A percentile compares a stretch with the other conserved stretches of the same genome.
Conservation (phyloP, 139 green algal species). For the Spirogloea muscicola region DNA sequence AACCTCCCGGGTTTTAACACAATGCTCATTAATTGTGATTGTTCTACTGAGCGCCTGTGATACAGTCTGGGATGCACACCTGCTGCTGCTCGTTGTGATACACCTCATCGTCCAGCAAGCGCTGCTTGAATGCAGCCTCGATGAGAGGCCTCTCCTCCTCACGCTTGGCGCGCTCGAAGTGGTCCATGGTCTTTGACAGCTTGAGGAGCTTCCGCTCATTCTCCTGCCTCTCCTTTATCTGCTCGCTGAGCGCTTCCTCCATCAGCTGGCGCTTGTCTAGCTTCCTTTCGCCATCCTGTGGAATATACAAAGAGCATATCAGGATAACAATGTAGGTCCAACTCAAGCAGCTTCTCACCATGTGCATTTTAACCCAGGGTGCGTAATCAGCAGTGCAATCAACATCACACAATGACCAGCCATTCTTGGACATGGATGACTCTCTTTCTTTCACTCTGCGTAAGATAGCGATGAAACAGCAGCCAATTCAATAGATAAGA, state of each 20-base stretch:
- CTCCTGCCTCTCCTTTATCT: constrained; percentile 73
- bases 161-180: constrained; percentile 86
- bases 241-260: constrained; percentile 60
- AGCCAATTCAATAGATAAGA: too few species aligned
- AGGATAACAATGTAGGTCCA: too few species aligned
- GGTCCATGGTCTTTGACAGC: constrained; percentile 76
- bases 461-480: too few species aligned
- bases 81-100: constrained; percentile 52
- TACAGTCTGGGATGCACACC: constrained; percentile 3
- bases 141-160: constrained; percentile 82
- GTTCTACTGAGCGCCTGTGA: neutral
- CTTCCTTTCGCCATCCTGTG: constrained; percentile 25
- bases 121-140: constrained; percentile 37
- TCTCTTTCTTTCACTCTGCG: too few species aligned
- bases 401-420: too few species aligned
- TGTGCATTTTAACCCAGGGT: too few species aligned
- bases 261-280: constrained; percentile 72
- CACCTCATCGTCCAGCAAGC: constrained; percentile 61
- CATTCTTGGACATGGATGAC: too few species aligned
- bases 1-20: too few species aligned
- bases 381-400: too few species aligned
- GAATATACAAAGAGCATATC: too few species aligned
- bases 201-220: constrained; percentile 74
- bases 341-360: too few species aligned
- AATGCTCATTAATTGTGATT: neutral